Percentiles rank a stretch among this genome's conserved stretches.
These are phyloP conservation scores for Saururus chinensis DNA, from an alignment of 164 flowering plant species.

Conservation along the genomic window DNA sequence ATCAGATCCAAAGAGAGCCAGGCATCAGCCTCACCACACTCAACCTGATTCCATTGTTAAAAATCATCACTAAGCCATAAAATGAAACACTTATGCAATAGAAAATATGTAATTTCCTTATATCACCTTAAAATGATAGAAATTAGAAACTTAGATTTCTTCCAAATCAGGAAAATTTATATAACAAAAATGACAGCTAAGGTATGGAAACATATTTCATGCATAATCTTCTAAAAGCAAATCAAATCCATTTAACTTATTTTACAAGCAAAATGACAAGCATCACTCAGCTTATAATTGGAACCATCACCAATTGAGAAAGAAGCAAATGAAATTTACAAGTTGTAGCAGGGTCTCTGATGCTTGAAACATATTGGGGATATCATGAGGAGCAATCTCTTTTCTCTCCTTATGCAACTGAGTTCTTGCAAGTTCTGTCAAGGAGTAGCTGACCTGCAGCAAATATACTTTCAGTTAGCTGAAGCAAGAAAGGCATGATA, in stretches of 20 bases:
- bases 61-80: neutral
- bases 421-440: constrained; percentile 87
- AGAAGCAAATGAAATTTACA: constrained; percentile 41
- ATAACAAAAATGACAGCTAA: too few relatives aligned
- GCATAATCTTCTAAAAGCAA: too few relatives aligned
- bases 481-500: neutral
- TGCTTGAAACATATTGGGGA: constrained; percentile 63
- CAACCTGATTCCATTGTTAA: constrained; percentile 42
- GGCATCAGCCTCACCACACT: constrained; percentile 93
- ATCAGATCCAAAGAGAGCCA: constrained; percentile 96
- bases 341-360: constrained; percentile 69
- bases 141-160: too few relatives aligned
- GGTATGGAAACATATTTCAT: too few relatives aligned
- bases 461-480: constrained; percentile 1
- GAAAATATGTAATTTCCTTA: too few relatives aligned
- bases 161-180: too few relatives aligned
- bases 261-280: too few relatives aligned
- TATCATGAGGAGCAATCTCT: constrained; percentile 81
- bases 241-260: too few relatives aligned
- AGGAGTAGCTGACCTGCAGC: constrained; percentile 86
- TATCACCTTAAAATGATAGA: too few relatives aligned
- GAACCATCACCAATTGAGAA: neutral
- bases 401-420: constrained; percentile 83
- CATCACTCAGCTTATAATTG: too few relatives aligned
- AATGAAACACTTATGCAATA: neutral